These are phyloP conservation scores for Cymbidium sinense DNA, from an alignment of 106 monocot species.

Conservation along the genomic window DNA sequence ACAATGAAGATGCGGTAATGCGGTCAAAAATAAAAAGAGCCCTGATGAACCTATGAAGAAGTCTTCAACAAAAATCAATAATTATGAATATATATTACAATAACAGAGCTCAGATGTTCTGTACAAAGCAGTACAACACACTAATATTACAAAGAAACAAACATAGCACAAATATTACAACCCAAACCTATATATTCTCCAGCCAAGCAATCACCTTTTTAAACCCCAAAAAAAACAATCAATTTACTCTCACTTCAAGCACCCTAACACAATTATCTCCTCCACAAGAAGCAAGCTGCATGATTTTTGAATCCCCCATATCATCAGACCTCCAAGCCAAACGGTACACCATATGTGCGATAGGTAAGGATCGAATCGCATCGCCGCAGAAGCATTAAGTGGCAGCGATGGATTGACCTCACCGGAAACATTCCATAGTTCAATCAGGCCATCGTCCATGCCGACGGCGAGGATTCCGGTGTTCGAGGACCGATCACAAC, in stretches of 20 bases:
- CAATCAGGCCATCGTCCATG: constrained; percentile 83
- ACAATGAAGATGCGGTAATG: too few species aligned
- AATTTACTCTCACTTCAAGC: constrained; percentile 33
- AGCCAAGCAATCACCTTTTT: too few species aligned
- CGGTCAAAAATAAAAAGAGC: too few species aligned
- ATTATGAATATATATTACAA: too few species aligned
- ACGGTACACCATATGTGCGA: constrained; percentile 76
- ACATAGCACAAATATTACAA: too few species aligned
- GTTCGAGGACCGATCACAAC: constrained; percentile 28
- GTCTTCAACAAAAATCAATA: too few species aligned
- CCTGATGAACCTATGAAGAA: too few species aligned
- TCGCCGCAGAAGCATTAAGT: constrained; percentile 18
- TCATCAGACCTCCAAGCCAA: constrained; percentile 47
- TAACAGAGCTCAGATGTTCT: too few species aligned
- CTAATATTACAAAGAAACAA: too few species aligned
- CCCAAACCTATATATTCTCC: too few species aligned
- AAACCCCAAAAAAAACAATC: neutral
- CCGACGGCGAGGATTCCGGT: constrained; percentile 69
- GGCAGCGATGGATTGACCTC: neutral
- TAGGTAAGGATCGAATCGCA: constrained; percentile 52
- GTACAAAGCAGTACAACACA: too few species aligned
- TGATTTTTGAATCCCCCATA: constrained; percentile 16
- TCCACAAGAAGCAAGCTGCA: constrained; percentile 86
- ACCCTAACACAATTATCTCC: constrained; percentile 87
- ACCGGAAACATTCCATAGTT: constrained; percentile 65